Evolutionary conservation across 2,329 filamentous ascomycete species (phyloP).

Genomic region (Penicillium sp.): DNA sequence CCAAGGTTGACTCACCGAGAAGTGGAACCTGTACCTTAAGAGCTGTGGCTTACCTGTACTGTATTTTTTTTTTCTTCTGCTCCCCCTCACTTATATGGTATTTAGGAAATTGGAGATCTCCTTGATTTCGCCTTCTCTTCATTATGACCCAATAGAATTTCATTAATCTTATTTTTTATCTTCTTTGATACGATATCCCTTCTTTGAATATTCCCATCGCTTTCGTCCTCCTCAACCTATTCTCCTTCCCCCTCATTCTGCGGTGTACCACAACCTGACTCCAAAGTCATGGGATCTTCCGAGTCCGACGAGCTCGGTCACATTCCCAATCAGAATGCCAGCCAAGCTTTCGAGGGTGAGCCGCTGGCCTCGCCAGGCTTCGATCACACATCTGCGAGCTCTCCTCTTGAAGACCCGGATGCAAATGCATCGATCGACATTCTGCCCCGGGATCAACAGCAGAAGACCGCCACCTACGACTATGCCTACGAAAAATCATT

Average conservation of each 20-base stretch:
- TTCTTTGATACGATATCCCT: background rate
- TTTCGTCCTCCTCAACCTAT: background rate
- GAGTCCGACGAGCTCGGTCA: constrained; percentile 15
- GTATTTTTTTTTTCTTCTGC: background rate
- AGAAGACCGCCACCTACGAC: constrained; percentile 86
- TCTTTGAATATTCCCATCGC: background rate
- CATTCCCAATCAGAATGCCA: constrained; percentile 21
- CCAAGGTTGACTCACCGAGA: background rate
- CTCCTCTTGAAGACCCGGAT: constrained; percentile 12
- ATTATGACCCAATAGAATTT: background rate
- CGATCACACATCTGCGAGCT: constrained; percentile 5
- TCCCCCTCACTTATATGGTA: background rate
- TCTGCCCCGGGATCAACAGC: constrained; percentile 47
- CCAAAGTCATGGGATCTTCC: constrained; percentile 23
- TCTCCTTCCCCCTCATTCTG: background rate
- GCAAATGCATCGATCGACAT: constrained; percentile 22
- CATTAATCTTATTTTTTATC: background rate
- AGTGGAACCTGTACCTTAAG: background rate
- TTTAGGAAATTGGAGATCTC: background rate
- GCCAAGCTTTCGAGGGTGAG: background rate
- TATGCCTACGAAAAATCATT: constrained; percentile 91
- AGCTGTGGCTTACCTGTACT: background rate
- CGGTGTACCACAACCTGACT: background rate
- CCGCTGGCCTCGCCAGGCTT: constrained; percentile 2
- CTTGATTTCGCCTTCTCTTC: background rate